A percentile compares a stretch with the other conserved stretches of the same genome.
These are phyloP conservation scores for Breynia disticha DNA, from an alignment of 441 rosid species.

Conservation along the genomic window DNA sequence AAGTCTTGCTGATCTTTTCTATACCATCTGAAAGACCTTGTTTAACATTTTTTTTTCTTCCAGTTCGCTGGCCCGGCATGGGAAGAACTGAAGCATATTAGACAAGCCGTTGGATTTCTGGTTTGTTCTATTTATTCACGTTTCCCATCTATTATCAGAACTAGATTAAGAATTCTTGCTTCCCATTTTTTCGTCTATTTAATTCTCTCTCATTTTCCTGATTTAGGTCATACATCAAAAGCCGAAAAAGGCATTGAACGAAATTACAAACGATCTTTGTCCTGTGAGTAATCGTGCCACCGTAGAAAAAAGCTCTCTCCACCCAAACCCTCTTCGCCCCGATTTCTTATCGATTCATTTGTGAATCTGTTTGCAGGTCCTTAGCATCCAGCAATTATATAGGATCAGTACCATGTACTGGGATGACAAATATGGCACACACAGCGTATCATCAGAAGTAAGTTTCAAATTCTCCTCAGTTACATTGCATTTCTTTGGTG, in stretches of 20 bases:
- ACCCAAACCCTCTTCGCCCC: not conserved
- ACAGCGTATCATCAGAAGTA: conserved; percentile 78
- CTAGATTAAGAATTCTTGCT: not conserved
- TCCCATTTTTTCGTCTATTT: not conserved
- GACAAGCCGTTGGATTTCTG: conserved; percentile 86
- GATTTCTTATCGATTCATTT: not conserved
- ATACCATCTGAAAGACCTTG: conserved; percentile 11
- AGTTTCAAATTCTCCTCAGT: conserved; percentile 12
- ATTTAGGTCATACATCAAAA: conserved; percentile 81
- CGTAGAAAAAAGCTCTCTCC: not conserved
- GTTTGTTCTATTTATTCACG: conserved; percentile 24
- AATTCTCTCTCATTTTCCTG: not conserved
- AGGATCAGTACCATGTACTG: conserved; percentile 88
- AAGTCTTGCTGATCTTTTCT: conserved; percentile 5
- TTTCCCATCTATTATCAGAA: not conserved
- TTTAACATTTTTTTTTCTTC: conserved; percentile 12
- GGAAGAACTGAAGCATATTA: conserved; percentile 79
- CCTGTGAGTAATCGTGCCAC: conserved; percentile 33
- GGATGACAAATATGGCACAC: conserved; percentile 91
- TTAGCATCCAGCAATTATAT: conserved; percentile 81
- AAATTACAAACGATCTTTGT: conserved; percentile 78
- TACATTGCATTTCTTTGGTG: not conserved
- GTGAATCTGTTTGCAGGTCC: conserved; percentile 35
- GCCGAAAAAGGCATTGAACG: conserved; percentile 68
- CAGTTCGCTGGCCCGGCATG: conserved; percentile 73